A percentile compares a stretch with the other conserved stretches of the same genome.
These are phyloP conservation scores for Monosporascus sp. DNA, from an alignment of 2,329 filamentous ascomycete genomes.

Conservation along the genomic window DNA sequence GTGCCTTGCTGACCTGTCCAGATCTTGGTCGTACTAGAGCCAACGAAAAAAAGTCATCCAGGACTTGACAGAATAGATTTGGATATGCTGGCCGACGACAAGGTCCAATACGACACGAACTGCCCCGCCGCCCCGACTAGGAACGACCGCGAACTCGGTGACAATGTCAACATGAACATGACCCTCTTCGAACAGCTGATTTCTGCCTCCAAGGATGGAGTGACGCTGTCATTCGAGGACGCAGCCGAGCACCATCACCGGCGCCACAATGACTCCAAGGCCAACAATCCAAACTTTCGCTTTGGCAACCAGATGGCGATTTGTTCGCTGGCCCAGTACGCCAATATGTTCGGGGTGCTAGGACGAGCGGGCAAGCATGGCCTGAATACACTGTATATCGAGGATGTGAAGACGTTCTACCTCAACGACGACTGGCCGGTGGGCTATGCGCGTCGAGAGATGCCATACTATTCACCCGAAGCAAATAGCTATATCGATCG, in stretches of 20 bases:
- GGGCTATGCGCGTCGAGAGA: conserved; percentile 3
- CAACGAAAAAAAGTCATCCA: conserved; percentile 1
- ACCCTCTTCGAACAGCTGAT: conserved; percentile 3
- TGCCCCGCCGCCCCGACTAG: conserved; percentile 3
- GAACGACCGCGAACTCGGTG: conserved; percentile 2
- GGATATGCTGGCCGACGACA: conserved; percentile 2
- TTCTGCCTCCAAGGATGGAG: conserved; percentile 1
- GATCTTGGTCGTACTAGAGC: not conserved
- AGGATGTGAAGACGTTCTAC: conserved; percentile 3
- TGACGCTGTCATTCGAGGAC: conserved; percentile 2
- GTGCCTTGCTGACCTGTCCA: no score
- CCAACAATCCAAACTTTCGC: conserved; percentile 1
- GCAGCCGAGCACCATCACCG: conserved; percentile 5
- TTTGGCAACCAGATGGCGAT: conserved; percentile 4
- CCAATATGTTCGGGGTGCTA: conserved; percentile 3
- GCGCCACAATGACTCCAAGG: conserved; percentile 3
- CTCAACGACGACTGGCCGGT: conserved; percentile 3
- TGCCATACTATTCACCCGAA: conserved; percentile 3
- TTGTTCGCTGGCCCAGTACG: conserved; percentile 3
- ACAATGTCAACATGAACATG: conserved; percentile 4
- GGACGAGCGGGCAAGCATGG: conserved; percentile 1
- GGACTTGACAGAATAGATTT: conserved; percentile 2
- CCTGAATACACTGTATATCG: conserved; percentile 3
- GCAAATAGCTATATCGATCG: conserved; percentile 4
- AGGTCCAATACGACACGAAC: conserved; percentile 3